These are phyloP conservation scores for Mortierella sp. DNA, from an alignment of 371 early-diverging fungal genomes.

Conservation along the genomic window DNA sequence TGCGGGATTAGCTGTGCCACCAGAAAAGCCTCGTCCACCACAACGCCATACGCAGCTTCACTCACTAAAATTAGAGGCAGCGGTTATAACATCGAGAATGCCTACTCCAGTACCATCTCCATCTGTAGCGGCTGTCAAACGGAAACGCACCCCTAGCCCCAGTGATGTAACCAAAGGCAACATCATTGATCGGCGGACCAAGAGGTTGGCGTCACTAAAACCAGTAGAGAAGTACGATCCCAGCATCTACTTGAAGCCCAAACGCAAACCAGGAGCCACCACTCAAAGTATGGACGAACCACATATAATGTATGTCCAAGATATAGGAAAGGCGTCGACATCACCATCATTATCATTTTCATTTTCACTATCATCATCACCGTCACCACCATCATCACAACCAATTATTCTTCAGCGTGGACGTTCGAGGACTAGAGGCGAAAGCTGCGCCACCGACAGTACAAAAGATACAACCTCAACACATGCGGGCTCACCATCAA, in stretches of 20 bases:
- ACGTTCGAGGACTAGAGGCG: slow-evolving; percentile 1
- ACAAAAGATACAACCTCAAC: slow-evolving; percentile 2
- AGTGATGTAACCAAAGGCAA: slow-evolving; percentile 29
- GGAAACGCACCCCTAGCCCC: slow-evolving; percentile 34
- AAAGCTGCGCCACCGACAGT: not conserved
- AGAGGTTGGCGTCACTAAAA: slow-evolving; percentile 19
- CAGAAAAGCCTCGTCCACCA: slow-evolving; percentile 12
- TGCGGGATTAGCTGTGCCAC: slow-evolving; percentile 24
- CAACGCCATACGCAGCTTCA: slow-evolving; percentile 1
- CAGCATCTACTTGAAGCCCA: slow-evolving; percentile 4
- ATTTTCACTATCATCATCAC: too few relatives aligned
- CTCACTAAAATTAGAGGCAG: slow-evolving; percentile 1
- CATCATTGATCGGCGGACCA: slow-evolving; percentile 33
- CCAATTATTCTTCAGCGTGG: slow-evolving; percentile 6
- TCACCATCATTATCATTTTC: too few relatives aligned
- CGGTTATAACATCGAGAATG: not conserved
- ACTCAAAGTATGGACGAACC: too few relatives aligned
- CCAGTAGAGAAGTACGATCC: slow-evolving; percentile 21
- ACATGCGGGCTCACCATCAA: slow-evolving; percentile 13
- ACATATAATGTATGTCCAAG: too few relatives aligned
- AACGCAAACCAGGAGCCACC: not conserved
- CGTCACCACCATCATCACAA: too few relatives aligned
- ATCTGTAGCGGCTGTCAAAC: slow-evolving; percentile 15
- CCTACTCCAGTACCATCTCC: not conserved
- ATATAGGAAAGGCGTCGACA: not conserved